phyloP scores from a whole-genome alignment of 78 protist species.

The Mastigamoeba balamuthi region DNA sequence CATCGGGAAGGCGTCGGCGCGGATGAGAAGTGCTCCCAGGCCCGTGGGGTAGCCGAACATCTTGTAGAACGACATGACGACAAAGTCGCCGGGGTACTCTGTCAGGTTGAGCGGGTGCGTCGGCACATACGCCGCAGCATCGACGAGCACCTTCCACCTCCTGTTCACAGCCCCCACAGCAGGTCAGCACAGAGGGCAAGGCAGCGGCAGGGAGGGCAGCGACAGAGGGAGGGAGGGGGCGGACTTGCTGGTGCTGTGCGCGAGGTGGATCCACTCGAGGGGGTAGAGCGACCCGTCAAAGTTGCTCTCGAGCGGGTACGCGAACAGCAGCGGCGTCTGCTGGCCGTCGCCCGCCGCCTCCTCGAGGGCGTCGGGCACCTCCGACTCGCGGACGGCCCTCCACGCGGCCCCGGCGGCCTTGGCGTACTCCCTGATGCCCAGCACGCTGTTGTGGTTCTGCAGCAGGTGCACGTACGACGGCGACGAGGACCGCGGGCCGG shows the following conservation, averaged over 20 bases:
- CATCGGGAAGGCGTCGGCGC: not conserved
- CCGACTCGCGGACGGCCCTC: not conserved
- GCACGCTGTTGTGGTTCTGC: constrained; percentile 60
- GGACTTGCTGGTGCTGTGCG: too few relatives aligned
- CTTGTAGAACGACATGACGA: constrained; percentile 81
- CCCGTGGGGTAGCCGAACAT: constrained; percentile 93
- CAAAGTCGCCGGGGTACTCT: constrained; percentile 48
- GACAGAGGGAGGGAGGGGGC: too few relatives aligned
- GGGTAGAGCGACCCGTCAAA: constrained; percentile 26
- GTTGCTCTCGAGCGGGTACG: constrained; percentile 47
- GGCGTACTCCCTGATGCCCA: constrained; percentile 67
- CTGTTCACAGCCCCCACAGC: too few relatives aligned
- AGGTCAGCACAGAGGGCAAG: too few relatives aligned
- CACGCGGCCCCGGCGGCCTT: not conserved
- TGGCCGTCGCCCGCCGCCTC: not conserved
- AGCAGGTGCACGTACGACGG: constrained; percentile 16
- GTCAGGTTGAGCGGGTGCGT: constrained; percentile 40
- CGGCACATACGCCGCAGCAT: constrained; percentile 64
- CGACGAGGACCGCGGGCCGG: too few relatives aligned
- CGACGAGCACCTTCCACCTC: constrained; percentile 28
- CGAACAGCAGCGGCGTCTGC: not conserved
- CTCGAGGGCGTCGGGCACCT: not conserved
- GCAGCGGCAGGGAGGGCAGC: too few relatives aligned
- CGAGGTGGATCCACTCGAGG: constrained; percentile 9
- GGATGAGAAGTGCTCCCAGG: constrained; percentile 73